Evolutionary conservation across 2,329 filamentous ascomycete species (phyloP).

Genomic region (Trichoderma afroharzianum): DNA sequence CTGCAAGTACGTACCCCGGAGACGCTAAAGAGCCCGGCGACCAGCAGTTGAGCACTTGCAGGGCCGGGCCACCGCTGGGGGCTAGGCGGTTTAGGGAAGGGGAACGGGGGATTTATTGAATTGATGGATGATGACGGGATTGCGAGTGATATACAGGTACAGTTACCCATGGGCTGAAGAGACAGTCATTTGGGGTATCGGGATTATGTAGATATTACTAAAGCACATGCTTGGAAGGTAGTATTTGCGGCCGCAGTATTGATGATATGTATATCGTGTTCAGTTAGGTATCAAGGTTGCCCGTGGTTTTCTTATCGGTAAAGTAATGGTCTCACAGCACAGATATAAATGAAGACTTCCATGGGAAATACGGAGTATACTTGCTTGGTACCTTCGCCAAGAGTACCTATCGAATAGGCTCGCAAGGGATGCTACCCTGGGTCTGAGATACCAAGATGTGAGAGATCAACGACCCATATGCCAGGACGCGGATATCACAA

Average conservation of each 20-base stretch:
- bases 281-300: too few relatives aligned
- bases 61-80: background rate
- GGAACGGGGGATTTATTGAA: background rate
- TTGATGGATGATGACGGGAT: background rate
- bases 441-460: background rate
- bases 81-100: background rate
- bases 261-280: too few relatives aligned
- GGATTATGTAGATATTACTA: background rate
- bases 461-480: background rate
- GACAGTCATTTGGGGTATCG: background rate
- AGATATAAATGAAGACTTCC: background rate
- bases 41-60: background rate
- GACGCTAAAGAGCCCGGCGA: slow-evolving; percentile 1
- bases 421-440: background rate
- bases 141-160: background rate
- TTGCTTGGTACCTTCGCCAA: background rate
- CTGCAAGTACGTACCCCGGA: slow-evolving; percentile 9
- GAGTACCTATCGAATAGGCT: background rate
- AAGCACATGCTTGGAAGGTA: background rate
- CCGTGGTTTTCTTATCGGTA: background rate
- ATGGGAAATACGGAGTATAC: background rate
- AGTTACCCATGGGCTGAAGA: background rate
- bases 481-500: background rate
- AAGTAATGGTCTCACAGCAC: background rate
- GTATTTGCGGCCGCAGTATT: background rate